phyloP scores from a whole-genome alignment of 2,329 filamentous ascomycete species.

The Alternaria angustiovoidea region DNA sequence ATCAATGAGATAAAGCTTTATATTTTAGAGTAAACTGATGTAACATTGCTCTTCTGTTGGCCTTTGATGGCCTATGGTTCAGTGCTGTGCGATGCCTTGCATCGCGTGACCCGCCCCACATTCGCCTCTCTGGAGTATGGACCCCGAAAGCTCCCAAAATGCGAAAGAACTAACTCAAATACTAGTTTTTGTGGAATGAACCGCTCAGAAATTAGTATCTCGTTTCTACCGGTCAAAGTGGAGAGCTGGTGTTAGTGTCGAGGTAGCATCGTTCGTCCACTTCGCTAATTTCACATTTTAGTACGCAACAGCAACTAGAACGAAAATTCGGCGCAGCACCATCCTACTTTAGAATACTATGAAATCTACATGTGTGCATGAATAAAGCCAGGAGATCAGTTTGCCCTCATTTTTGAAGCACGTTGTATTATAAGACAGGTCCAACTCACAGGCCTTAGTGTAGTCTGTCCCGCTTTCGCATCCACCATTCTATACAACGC shows the following conservation, averaged over 20 bases:
- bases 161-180: background rate
- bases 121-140: background rate
- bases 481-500: conserved; percentile 12
- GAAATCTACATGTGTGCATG: background rate
- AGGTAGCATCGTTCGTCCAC: background rate
- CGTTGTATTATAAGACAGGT: background rate
- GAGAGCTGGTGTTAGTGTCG: background rate
- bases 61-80: background rate
- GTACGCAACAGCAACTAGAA: background rate
- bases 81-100: background rate
- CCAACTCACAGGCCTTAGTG: too few species aligned
- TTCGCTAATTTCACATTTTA: background rate
- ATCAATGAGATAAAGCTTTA: background rate
- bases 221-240: background rate
- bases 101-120: background rate
- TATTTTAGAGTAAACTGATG: background rate
- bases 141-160: background rate
- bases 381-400: background rate
- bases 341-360: background rate
- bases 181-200: background rate
- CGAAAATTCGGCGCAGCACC: background rate
- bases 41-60: background rate
- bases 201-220: too few species aligned
- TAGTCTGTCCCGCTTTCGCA: background rate
- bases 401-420: background rate